A percentile compares a stretch with the other conserved stretches of the same genome.
Evolutionary conservation across 257 asterid genomes (phyloP).

Genomic region (Plantago elongata): DNA sequence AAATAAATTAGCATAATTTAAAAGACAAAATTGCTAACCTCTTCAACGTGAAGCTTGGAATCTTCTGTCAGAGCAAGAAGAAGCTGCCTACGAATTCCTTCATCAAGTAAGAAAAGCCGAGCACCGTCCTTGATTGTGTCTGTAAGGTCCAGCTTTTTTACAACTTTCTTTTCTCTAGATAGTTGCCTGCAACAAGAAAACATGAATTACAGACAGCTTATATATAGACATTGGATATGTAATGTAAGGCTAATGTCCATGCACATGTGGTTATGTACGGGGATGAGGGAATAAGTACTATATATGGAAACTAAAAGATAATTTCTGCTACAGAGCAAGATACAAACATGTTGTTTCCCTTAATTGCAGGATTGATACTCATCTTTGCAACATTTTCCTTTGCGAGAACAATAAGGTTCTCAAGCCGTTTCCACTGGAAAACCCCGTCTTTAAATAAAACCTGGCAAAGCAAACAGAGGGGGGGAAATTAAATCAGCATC

Average conservation of each 20-base stretch:
- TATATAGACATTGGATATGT: neutral
- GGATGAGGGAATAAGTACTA: neutral
- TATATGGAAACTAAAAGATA: conserved; percentile 1
- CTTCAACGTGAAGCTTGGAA: conserved; percentile 93
- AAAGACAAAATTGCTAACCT: conserved; percentile 41
- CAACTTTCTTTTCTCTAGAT: conserved; percentile 38
- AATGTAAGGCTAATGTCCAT: neutral
- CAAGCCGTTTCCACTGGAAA: conserved; percentile 99
- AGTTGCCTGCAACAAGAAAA: conserved; percentile 39
- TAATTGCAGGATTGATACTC: conserved; percentile 94
- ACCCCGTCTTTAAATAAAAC: conserved; percentile 95
- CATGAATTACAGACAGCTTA: conserved; percentile 13
- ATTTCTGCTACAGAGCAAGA: neutral
- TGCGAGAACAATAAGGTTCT: conserved; percentile 88
- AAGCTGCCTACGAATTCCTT: conserved; percentile 93
- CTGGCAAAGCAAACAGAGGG: conserved; percentile 39
- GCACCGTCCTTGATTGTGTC: conserved; percentile 98
- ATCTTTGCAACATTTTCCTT: conserved; percentile 87
- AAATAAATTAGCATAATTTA: neutral
- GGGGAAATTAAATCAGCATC: neutral
- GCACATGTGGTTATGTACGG: neutral
- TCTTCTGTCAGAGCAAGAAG: conserved; percentile 97
- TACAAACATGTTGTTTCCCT: conserved; percentile 44
- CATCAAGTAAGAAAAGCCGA: conserved; percentile 83
- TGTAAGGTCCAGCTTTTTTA: conserved; percentile 78